Base-by-base conservation (phyloP, 805 yeast genomes). In the Lipomyces anomalus region DNA sequence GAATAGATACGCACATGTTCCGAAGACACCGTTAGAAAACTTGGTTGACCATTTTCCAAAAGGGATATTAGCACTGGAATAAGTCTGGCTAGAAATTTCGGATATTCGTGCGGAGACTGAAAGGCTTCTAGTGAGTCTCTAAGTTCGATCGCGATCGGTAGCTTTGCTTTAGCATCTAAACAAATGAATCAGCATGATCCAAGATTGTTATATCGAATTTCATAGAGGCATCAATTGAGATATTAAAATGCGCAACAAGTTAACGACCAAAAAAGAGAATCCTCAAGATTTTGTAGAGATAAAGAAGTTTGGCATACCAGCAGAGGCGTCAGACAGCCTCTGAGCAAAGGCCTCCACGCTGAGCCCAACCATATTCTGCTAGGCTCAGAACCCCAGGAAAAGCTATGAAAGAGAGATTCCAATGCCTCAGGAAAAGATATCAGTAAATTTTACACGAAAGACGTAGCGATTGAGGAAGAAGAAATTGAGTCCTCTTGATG, bases 61-160 rank as follows among this genome's bases (percentile, higher is more conserved):
- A 80, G 73, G 42, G 72, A 68, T 44, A 83, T 64, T 54, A 88
- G 77, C 11, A 80, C 74, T 1, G 95, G 95, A 40, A 89, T 65
- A 56, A 87, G 64, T 52, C 74, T 75, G 47, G 78, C 71, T 37
- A 89, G 69, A 58, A 88, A 87, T 57, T 76, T 74, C 49, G 82
- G 88, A 63, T 88, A 87, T 56, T 89, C 97, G 20, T 79, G 78
- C 3, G 87, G 76, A 6, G 86, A 83, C 51, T 82, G 82, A 64
- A 84, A 83, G 2, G 87, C 75, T 61, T 90, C 97, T 35, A 88
- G 74, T 63, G 87, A 77, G 64, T 90, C 97, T 49, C 92, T 75
- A 37, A 90, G 69, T 63, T 90, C 97, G 3, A 88, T 79, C 35
- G 87, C 75, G 5, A 79, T 76, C 0, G 88, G 70, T 52, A 84